Percentiles rank a stretch among this genome's conserved stretches.
Conservation (phyloP, 345 rosid species). For the Carallia brachiata region DNA sequence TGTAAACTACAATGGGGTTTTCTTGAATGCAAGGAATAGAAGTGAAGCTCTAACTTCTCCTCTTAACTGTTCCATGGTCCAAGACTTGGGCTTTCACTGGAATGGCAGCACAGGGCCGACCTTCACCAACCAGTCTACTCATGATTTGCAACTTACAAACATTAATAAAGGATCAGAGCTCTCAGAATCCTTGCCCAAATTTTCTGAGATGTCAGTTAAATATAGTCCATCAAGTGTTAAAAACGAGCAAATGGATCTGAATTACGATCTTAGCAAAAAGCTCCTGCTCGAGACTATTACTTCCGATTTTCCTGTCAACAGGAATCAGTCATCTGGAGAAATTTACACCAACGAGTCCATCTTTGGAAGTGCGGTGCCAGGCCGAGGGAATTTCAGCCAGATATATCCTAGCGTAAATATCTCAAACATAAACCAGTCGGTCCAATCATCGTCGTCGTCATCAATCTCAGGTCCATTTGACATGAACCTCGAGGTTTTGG, state of each 20-base stretch:
- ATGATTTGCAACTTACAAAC: conserved; percentile 34
- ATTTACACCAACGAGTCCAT: conserved; percentile 11
- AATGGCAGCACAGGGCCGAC: conserved; percentile 10
- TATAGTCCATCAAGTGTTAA: conserved; percentile 28
- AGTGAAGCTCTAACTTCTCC: conserved; percentile 22
- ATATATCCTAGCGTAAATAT: conserved; percentile 76
- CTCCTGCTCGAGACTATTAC: conserved; percentile 64
- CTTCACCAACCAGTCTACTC: conserved; percentile 33
- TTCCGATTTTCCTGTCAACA: conserved; percentile 50
- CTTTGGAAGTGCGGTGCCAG: conserved; percentile 27
- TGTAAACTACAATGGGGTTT: conserved; percentile 24
- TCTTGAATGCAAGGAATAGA: conserved; percentile 35
- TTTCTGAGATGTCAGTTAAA: conserved; percentile 51
- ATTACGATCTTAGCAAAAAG: conserved; percentile 50
- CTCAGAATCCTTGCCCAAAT: conserved; percentile 45
- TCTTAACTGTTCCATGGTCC: conserved; percentile 41
- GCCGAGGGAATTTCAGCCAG: conserved; percentile 64
- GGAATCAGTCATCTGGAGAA: conserved; percentile 27
- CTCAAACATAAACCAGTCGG: conserved; percentile 46
- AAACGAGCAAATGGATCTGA: conserved; percentile 45
- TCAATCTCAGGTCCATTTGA: conserved; percentile 36
- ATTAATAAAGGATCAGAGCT: conserved; percentile 51
- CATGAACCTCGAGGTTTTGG: conserved; percentile 64
- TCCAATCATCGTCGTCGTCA: too few relatives aligned
- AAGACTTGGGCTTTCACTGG: conserved; percentile 40